Evolutionary conservation across 139 green algal genomes (phyloP).

Genomic region (Coccomyxa sp.): DNA sequence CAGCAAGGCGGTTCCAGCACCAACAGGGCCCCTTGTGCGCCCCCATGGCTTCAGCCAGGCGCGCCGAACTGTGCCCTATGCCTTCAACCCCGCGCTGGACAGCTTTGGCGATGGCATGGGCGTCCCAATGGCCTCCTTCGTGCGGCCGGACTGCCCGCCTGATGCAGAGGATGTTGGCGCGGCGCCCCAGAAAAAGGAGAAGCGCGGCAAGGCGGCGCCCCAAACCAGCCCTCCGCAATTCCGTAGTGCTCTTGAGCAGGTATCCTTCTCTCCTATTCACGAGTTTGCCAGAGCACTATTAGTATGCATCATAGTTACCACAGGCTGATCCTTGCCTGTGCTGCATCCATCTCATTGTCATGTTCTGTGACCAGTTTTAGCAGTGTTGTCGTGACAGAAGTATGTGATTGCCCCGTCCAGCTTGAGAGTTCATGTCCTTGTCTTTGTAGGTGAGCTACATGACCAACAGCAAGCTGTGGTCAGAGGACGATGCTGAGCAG

Average conservation of each 20-base stretch:
- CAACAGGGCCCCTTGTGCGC: not conserved
- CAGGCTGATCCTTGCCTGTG: too few relatives aligned
- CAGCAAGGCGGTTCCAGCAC: not conserved
- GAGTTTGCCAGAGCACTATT: not conserved
- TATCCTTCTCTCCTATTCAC: not conserved
- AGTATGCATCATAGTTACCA: too few relatives aligned
- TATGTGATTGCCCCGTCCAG: too few relatives aligned
- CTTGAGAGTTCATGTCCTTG: not conserved
- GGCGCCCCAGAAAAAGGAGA: not conserved
- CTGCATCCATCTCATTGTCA: too few relatives aligned
- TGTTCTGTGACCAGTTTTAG: too few relatives aligned
- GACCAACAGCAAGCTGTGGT: conserved; percentile 13
- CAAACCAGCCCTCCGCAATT: not conserved
- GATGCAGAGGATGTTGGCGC: not conserved
- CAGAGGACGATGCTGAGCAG: conserved; percentile 5
- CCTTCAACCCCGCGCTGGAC: conserved; percentile 2
- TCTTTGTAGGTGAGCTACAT: conserved; percentile 13
- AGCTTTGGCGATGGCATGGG: not conserved
- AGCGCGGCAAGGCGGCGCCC: not conserved
- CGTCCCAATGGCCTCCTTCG: conserved; percentile 1
- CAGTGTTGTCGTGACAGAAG: too few relatives aligned
- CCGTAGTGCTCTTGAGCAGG: conserved; percentile 19
- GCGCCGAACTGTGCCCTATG: not conserved
- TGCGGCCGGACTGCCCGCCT: conserved; percentile 18
- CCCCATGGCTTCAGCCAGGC: not conserved